Evolutionary conservation across 2,329 filamentous ascomycete species (phyloP).

Genomic region (Aschersonia sp.): DNA sequence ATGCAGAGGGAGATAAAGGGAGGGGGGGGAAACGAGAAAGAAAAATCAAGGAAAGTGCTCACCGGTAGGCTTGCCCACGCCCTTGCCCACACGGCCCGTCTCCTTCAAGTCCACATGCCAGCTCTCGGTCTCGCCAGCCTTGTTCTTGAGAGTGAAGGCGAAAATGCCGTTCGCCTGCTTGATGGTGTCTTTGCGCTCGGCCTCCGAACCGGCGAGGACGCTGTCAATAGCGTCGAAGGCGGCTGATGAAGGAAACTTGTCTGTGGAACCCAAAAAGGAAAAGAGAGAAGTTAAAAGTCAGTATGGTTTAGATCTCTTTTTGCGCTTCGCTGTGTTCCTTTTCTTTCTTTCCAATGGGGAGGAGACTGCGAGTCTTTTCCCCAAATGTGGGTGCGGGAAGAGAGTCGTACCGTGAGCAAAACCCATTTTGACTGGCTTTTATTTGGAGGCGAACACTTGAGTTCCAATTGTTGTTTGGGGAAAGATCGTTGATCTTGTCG

Average conservation of each 20-base stretch:
- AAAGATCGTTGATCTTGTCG: too few species aligned
- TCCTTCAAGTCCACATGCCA: slow-evolving; percentile 97
- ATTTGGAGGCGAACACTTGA: too few species aligned
- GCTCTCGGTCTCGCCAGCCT: slow-evolving; percentile 59
- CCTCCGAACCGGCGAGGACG: slow-evolving; percentile 51
- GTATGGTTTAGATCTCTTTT: neutral
- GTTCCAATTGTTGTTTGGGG: too few species aligned
- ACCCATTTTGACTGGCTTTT: slow-evolving; percentile 37
- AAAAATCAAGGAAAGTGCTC: slow-evolving; percentile 14
- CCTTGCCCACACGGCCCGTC: slow-evolving; percentile 67
- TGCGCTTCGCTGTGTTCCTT: neutral
- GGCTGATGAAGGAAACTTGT: slow-evolving; percentile 74
- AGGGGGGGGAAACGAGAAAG: neutral
- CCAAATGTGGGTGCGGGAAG: neutral
- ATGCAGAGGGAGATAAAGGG: neutral
- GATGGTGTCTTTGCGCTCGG: slow-evolving; percentile 73
- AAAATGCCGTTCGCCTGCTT: slow-evolving; percentile 81
- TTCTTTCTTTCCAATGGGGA: neutral
- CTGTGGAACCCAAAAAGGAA: slow-evolving; percentile 22
- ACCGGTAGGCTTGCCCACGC: slow-evolving; percentile 72
- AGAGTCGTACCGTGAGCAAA: slow-evolving; percentile 48
- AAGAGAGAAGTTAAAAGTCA: too few species aligned
- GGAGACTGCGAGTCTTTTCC: neutral
- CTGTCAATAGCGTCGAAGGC: slow-evolving; percentile 82
- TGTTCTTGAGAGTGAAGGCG: slow-evolving; percentile 86